Conservation (phyloP, 495 filamentous ascomycete genomes). For the Cercophora newfieldiana region DNA sequence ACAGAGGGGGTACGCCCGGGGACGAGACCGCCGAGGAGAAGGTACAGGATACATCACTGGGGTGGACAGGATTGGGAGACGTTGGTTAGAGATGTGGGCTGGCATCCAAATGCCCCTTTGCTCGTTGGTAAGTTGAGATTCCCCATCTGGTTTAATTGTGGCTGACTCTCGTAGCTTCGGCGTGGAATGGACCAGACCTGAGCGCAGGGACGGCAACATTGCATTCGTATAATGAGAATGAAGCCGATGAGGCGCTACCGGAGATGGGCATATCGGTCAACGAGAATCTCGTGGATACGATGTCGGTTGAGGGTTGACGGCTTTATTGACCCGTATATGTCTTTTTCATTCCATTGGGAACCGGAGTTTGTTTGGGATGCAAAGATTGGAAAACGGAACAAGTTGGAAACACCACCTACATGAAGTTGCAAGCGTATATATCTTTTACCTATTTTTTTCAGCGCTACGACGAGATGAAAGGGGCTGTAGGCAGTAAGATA, state of each 20-base stretch:
- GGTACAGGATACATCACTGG: conserved; percentile 31
- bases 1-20: conserved; percentile 43
- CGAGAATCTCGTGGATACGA: conserved; percentile 39
- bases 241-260: conserved; percentile 65
- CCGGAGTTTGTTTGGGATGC: neutral
- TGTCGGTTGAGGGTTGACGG: neutral
- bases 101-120: conserved; percentile 89
- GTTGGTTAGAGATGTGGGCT: conserved; percentile 88
- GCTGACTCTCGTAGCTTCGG: conserved; percentile 58
- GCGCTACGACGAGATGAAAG: neutral
- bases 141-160: neutral
- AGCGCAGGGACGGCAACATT: conserved; percentile 71
- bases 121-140: conserved; percentile 67
- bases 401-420: neutral
- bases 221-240: conserved; percentile 71
- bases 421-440: neutral
- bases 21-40: conserved; percentile 7
- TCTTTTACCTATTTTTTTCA: neutral
- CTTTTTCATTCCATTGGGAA: too few relatives aligned
- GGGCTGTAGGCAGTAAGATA: neutral
- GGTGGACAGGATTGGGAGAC: conserved; percentile 63
- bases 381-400: neutral
- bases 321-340: neutral
- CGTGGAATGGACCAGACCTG: conserved; percentile 73
- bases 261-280: conserved; percentile 57